Evolutionary conservation across 805 yeast species (phyloP).

Genomic region (Cyberlindnera mrakii): DNA sequence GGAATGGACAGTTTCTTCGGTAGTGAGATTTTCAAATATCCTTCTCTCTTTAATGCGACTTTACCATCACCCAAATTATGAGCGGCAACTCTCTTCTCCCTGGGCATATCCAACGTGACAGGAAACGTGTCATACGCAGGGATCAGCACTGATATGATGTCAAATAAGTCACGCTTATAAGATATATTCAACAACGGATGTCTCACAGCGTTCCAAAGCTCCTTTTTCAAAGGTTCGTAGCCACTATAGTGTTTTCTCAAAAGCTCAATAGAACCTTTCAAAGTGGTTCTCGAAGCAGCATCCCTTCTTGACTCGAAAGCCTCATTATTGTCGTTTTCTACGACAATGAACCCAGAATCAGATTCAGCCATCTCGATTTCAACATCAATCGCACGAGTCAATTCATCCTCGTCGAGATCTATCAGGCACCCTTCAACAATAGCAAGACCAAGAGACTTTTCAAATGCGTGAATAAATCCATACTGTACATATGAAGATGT

Average conservation of each 20-base stretch:
- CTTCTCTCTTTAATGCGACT: conserved; percentile 55
- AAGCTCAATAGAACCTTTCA: conserved; percentile 61
- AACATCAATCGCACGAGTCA: conserved; percentile 22
- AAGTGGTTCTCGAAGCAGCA: conserved; percentile 54
- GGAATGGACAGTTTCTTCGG: conserved; percentile 8
- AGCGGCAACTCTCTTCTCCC: conserved; percentile 61
- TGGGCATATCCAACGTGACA: conserved; percentile 64
- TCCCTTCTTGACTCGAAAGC: conserved; percentile 52
- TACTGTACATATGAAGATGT: conserved; percentile 45
- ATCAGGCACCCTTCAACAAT: conserved; percentile 60
- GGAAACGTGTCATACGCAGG: conserved; percentile 51
- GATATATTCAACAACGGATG: conserved; percentile 52
- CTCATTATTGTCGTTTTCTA: conserved; percentile 45
- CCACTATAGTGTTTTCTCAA: conserved; percentile 52
- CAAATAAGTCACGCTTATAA: conserved; percentile 58
- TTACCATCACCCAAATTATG: conserved; percentile 45
- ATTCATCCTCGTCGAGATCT: conserved; percentile 60
- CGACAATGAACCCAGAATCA: conserved; percentile 40
- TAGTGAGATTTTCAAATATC: conserved; percentile 20
- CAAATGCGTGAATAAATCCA: conserved; percentile 41
- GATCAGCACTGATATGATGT: conserved; percentile 59
- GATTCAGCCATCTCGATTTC: conserved; percentile 3
- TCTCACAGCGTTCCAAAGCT: conserved; percentile 67
- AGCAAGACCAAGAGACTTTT: conserved; percentile 52
- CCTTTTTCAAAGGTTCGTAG: conserved; percentile 48